Evolutionary conservation across 495 filamentous ascomycete genomes (phyloP), one percentile per base, ranked within the genome.

Genomic region (Hypoxylon crocopeplum): DNA sequence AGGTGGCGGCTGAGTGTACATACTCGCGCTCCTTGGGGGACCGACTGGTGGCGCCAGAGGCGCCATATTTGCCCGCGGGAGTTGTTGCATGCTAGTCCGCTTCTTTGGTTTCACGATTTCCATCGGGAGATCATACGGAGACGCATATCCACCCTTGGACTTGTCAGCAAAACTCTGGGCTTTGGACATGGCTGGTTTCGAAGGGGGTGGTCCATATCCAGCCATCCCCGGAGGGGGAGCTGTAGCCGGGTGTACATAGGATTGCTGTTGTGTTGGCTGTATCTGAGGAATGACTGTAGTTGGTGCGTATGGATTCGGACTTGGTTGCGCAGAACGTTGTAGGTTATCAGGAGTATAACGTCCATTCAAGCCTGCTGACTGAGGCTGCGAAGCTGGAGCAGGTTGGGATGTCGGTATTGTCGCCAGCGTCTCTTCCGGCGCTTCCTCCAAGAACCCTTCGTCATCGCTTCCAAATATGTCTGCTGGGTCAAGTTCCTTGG

Each of bases 71-170:
- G 49, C 62, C 34, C 61, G 58, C 37, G 69, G 71, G 39, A 66
- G 72, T 30, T 77, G 75, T 34, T 76, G 76, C 44, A 71, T 72
- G 49, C 75, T 82, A 40, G 71, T 69, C 49, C 82, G 73, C 75
- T 84, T 85, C 73, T 83, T 82, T 22, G 88, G 87, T 48, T 84
- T 84, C 13, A 86, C 80, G 12, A 97, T 80, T 40, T 96, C 93
- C 74, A 95, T 91, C 2, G 94, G 94, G 3, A 98, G 82, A 72
- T 98, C 94, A 62, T 96, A 98, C 3, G 94, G 94, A 19, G 92
- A 97, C 24, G 85, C 82, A 69, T 98, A 98, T 7, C 93, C 93
- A 34, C 92, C 87, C 70, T 95, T 98, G 6, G 89, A 76, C 59
- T 92, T 93, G 67, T 92, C 88, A 4, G 84, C 89, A 71, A 96